Base-by-base conservation (phyloP, 805 yeast species). In the Saccharomycopsis oosterbeekiorum region DNA sequence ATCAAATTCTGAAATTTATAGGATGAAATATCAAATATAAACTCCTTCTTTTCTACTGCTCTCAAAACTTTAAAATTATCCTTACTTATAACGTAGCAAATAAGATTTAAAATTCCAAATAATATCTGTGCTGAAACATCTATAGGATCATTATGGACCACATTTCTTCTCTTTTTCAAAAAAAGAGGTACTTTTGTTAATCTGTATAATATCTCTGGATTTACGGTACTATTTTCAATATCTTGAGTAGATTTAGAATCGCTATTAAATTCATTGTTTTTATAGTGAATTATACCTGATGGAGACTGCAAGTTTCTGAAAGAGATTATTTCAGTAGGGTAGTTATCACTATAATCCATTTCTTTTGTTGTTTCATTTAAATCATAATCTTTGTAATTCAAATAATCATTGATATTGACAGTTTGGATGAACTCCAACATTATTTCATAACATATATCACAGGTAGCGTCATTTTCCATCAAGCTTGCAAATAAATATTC, bases 1-100 rank as follows among this genome's bases (percentile, higher is more conserved):
- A 62, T 21, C 21, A 62, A 57, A 3, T 55, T 36, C 53, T 63
- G 65, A 42, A 61, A 63, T 24, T 63, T 61, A 39, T 29, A 61
- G 6, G 64, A 61, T 1, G 59, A 36, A 9, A 56, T 19, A 43
- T 61, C 64, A 59, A 63, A 63, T 10, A 63, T 55, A 37, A 61
- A 61, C 29, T 43, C 53, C 39, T 56, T 56, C 4, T 47, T 21
- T 24, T 58, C 37, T 5, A 47, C 53, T 10, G 26, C 47, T 15
- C 41, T 37, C 12, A 63, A n/a, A 10, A 60, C 4, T 41, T 60
- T 57, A 56, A 51, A 58, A 34, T 60, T 37, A 26, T 59, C 55
- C 10, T 55, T 59, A 19, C 21, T 11, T 17, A 60, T 60, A 39
- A 53, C 56, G 21, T 26, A 26, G 6, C 26, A 34, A 17, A 61